Base-by-base conservation (phyloP, 352 stramenopile genomes). In the Elongisporangium anandrum region DNA sequence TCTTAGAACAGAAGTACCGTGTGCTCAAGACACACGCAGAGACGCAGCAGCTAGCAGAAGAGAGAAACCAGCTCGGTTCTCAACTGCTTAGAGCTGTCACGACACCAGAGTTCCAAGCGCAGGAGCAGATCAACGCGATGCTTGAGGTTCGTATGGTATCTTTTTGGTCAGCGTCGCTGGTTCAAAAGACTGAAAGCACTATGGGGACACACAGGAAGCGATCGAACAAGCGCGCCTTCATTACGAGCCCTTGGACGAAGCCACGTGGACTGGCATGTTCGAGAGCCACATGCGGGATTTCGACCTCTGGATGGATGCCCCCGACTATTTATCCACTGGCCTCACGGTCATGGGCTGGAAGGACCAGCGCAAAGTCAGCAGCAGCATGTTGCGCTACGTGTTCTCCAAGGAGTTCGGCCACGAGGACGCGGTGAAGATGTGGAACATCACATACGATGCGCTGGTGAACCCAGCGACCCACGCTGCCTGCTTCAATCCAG, bases 281-380 rank as follows among this genome's bases (percentile, higher is more conserved):
- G 59, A 54, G 20, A 57, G 60, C 10, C 63, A 63, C n/a, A 61
- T 82, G 21, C 53, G 58, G 7, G 71, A 75, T 34, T 79, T 68
- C 56, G 60, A 73, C 22, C 34, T 69, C 1, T 70, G 66, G 41
- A 34, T 52, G 6, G 8, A 57, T 15, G 65, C 77, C 38, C 57
- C 66, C 16, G 55, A 61, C 45, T 79, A 79, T 45, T 48, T 66
- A 23, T 67, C 54, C 8, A 69, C 76, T 0, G 73, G 74, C 0
- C 50, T 75, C 1, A 77, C 65, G 0, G 29, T 83, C 57, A 83
- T 86, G 76, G 73, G 73, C 16, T 86, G 76, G 76, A 75, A 68
- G 45, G 76, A 81, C 41, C 71, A 71, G 29, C 71, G 71, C 34
- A 76, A 75, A 48, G 57, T 83, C 26, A 73, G 79, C 48, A 39